These are phyloP conservation scores for Trichoderma brevicompactum DNA, from an alignment of 2,329 filamentous ascomycete species.

Conservation along the genomic window DNA sequence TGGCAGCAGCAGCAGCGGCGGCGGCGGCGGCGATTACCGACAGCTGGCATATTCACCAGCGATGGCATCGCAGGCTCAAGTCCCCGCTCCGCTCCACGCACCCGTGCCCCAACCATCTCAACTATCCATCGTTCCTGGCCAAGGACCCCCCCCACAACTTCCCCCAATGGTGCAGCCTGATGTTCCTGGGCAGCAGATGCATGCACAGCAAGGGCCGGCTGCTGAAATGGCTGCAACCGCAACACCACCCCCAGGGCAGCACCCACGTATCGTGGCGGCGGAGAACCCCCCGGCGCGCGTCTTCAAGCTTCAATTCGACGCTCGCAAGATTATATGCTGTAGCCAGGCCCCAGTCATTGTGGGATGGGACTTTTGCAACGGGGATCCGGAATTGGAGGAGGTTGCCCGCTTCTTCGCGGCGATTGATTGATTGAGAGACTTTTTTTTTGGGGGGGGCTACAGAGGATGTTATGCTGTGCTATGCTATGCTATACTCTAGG, in stretches of 20 bases:
- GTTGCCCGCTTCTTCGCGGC: constrained; percentile 77
- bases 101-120: constrained; percentile 13
- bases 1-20: not conserved
- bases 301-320: constrained; percentile 97
- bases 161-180: constrained; percentile 8
- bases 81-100: constrained; percentile 1
- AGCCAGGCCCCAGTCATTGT: constrained; percentile 91
- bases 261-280: constrained; percentile 51
- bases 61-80: not conserved
- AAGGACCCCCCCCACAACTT: constrained; percentile 9
- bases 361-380: constrained; percentile 96
- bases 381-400: constrained; percentile 77
- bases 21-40: constrained; percentile 7
- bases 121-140: constrained; percentile 1
- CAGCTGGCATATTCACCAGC: not conserved
- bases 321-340: constrained; percentile 89
- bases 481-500: too few species aligned
- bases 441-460: too few species aligned
- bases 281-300: constrained; percentile 65
- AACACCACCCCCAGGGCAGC: constrained; percentile 37
- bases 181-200: not conserved
- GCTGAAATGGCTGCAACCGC: constrained; percentile 14
- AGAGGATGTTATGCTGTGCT: not conserved
- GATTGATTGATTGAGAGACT: constrained; percentile 46
- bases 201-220: not conserved